Percentiles rank a stretch among this genome's conserved stretches.
Conservation (phyloP, 2,329 filamentous ascomycete genomes). For the Aspergillus chevalieri region DNA sequence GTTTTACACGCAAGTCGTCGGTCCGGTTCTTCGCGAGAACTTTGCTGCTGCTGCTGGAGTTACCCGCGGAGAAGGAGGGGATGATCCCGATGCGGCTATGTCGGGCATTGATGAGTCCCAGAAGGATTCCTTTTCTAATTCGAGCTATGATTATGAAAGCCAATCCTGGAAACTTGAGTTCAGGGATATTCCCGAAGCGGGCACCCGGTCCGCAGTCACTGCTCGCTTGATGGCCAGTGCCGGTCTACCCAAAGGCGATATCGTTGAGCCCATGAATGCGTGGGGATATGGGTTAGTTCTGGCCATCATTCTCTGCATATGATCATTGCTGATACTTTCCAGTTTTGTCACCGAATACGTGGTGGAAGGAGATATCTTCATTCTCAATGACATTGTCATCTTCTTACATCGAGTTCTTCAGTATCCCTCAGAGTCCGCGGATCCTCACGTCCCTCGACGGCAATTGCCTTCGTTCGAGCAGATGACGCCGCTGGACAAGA, state of each 20-base stretch:
- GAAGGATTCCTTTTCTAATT: too few species aligned
- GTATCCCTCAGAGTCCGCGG: conserved; percentile 35
- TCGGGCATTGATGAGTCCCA: conserved; percentile 12
- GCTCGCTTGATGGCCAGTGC: conserved; percentile 48
- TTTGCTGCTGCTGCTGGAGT: conserved; percentile 21
- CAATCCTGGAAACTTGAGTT: conserved; percentile 44
- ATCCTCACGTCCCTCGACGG: conserved; percentile 27
- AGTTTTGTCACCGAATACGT: conserved; percentile 55
- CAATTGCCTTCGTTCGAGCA: conserved; percentile 40
- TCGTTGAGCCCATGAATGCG: conserved; percentile 45
- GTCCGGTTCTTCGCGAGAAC: conserved; percentile 34
- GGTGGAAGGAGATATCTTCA: conserved; percentile 52
- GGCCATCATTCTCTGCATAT: conserved; percentile 7
- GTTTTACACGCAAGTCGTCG: conserved; percentile 50
- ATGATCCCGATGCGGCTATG: conserved; percentile 29
- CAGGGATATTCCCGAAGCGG: conserved; percentile 45
- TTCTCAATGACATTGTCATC: conserved; percentile 53
- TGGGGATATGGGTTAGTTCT: conserved; percentile 48
- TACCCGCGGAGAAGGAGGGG: conserved; percentile 9
- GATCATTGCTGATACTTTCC: conserved; percentile 4
- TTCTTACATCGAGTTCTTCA: conserved; percentile 51
- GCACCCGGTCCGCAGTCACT: conserved; percentile 49
- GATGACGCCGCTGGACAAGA: conserved; percentile 49
- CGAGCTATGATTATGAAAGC: conserved; percentile 27
- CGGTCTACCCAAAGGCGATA: conserved; percentile 44